Conservation (phyloP, 306 rosid species). For the Clitoria ternatea region DNA sequence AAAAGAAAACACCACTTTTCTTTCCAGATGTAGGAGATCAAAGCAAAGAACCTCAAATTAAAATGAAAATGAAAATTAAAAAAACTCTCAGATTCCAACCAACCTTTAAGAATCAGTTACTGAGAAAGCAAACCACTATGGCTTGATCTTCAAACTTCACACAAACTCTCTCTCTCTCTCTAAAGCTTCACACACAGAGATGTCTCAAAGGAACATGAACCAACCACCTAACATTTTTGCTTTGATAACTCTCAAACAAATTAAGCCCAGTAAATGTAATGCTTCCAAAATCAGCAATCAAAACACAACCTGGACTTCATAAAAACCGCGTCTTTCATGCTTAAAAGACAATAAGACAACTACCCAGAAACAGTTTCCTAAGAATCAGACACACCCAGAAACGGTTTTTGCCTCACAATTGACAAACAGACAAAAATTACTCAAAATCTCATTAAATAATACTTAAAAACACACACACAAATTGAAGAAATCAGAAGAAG, state of each 20-base stretch:
- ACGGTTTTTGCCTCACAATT: slow-evolving; percentile 18
- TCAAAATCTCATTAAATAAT: not conserved
- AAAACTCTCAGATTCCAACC: too few relatives aligned
- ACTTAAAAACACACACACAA: not conserved
- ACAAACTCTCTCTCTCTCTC: slow-evolving; percentile 10
- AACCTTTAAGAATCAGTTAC: slow-evolving; percentile 65
- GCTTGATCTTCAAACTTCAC: slow-evolving; percentile 61
- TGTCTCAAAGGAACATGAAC: slow-evolving; percentile 22
- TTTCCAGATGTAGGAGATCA: slow-evolving; percentile 31
- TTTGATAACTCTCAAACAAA: slow-evolving; percentile 17
- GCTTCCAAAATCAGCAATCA: slow-evolving; percentile 43
- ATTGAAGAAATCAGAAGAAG: slow-evolving; percentile 16
- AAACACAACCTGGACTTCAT: slow-evolving; percentile 7
- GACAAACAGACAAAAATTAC: slow-evolving; percentile 36
- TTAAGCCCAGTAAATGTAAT: not conserved
- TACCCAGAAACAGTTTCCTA: slow-evolving; percentile 30
- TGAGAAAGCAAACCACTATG: slow-evolving; percentile 33
- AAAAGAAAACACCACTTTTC: slow-evolving; percentile 20
- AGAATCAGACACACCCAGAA: slow-evolving; percentile 34
- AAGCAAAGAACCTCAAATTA: slow-evolving; percentile 33
- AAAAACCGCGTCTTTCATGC: slow-evolving; percentile 32
- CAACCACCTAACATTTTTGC: slow-evolving; percentile 21
- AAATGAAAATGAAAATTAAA: not conserved
- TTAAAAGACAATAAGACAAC: slow-evolving; percentile 6
- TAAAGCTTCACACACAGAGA: slow-evolving; percentile 3